Base-by-base conservation (phyloP, 2,329 filamentous ascomycete species). In the Verticillium klebahnii region DNA sequence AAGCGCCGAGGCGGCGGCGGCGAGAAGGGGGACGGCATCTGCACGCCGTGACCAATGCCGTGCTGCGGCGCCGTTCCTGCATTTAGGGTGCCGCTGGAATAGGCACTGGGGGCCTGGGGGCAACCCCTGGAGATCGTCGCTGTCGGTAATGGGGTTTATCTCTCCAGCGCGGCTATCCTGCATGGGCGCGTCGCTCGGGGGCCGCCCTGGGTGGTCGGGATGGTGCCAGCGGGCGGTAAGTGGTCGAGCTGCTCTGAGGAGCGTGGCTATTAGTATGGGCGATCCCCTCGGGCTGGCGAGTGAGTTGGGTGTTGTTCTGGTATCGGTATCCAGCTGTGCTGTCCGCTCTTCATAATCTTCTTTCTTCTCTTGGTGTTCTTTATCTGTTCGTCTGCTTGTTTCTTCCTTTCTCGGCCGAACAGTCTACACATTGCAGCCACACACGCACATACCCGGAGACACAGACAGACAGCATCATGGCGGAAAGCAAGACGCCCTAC, bases 401-500 rank as follows among this genome's bases (percentile, higher is more conserved):
- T 52, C 25, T 52, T 31, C 19, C 39, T 17, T 58, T 50, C 12
- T 45, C 31, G 32, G 8, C 52, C 5, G 1, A 6, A 6, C 1
- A 5, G 29, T 45, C 56, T 37, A 57, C 29, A 29, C 5, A 1
- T 29, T 29, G 14, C 3, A 39, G 15, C 17, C 37, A 29, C 5
- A 29, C 5, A 37, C 11, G 2, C 34, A 37, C 56, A 39, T 39
- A 58, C 37, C 17, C 57, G 45, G 6, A 17, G 7, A 14, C 14
- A 36, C 34, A 36, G 34, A 36, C 45, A 25, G 45, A 56, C 40
- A 6, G 62, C 58, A 71, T 72, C 71, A 71, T 70, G 66, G 69
- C 68, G 65, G 70, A 75, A 55, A 66, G 69, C 45, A 82, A 82
- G 68, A 75, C 72, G 58, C 71, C 75, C 61, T 67, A 73, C 50